Conservation (phyloP, 2,329 filamentous ascomycete species). For the Penicillium sp. region DNA sequence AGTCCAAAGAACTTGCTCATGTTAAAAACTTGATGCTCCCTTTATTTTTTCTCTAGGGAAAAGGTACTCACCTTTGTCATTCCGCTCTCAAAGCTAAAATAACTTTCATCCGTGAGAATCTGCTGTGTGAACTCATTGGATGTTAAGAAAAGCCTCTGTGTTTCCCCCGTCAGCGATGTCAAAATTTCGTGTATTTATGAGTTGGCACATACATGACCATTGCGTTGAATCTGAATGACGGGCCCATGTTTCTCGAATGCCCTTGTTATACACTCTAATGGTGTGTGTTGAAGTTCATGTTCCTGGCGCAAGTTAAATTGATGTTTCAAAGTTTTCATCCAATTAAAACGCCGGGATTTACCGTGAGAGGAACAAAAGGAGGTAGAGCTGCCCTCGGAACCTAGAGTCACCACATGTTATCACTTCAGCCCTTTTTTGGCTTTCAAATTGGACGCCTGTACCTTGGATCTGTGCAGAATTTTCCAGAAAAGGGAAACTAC, state of each 20-base stretch:
- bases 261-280: neutral
- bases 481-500: neutral
- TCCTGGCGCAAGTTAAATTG: neutral
- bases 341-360: neutral
- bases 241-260: neutral
- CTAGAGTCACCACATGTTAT: neutral
- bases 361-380: neutral
- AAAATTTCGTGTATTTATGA: too few relatives aligned
- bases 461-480: neutral
- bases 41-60: neutral
- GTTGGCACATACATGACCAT: neutral
- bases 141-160: neutral
- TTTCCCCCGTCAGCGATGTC: neutral
- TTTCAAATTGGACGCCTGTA: neutral
- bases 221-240: neutral
- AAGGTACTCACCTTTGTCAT: neutral
- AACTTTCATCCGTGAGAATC: neutral
- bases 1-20: neutral
- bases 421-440: neutral
- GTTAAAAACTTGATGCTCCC: neutral
- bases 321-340: neutral
- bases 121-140: neutral
- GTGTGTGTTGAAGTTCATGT: neutral
- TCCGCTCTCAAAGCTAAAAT: neutral
- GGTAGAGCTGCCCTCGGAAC: neutral